Evolutionary conservation across 805 yeast genomes (phyloP).

Genomic region (Peterozyma xylosa): DNA sequence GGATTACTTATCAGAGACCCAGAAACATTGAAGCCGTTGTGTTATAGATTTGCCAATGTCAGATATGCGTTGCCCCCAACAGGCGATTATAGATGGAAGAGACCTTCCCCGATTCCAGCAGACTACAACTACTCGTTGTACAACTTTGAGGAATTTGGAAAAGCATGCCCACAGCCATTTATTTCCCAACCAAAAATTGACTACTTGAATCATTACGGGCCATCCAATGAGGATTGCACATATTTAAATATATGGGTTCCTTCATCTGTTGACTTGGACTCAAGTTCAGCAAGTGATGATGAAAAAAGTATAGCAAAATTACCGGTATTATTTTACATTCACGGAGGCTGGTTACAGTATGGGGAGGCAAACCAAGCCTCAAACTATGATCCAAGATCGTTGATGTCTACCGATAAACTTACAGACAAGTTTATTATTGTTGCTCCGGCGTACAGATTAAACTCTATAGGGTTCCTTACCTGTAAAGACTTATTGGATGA

Average conservation of each 20-base stretch:
- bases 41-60: constrained; percentile 6
- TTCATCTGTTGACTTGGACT: constrained; percentile 15
- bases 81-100: constrained; percentile 6
- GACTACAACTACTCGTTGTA: constrained; percentile 30
- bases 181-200: constrained; percentile 18
- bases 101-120: constrained; percentile 16
- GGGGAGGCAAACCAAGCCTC: constrained; percentile 20
- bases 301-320: constrained; percentile 24
- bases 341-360: constrained; percentile 37
- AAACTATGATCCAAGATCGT: constrained; percentile 13
- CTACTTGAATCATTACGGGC: constrained; percentile 6
- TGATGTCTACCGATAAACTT: constrained; percentile 20
- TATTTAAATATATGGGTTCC: constrained; percentile 22
- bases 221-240: constrained; percentile 23
- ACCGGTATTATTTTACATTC: constrained; percentile 33
- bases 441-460: constrained; percentile 31
- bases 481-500: constrained; percentile 29
- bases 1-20: constrained; percentile 5
- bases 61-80: constrained; percentile 5
- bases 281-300: constrained; percentile 20
- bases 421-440: constrained; percentile 27
- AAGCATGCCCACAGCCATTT: constrained; percentile 30
- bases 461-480: constrained; percentile 28
- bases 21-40: constrained; percentile 1
- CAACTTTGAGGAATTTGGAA: constrained; percentile 25